Conservation (phyloP, 2,329 filamentous ascomycete species). For the Tolypocladium sp. region DNA sequence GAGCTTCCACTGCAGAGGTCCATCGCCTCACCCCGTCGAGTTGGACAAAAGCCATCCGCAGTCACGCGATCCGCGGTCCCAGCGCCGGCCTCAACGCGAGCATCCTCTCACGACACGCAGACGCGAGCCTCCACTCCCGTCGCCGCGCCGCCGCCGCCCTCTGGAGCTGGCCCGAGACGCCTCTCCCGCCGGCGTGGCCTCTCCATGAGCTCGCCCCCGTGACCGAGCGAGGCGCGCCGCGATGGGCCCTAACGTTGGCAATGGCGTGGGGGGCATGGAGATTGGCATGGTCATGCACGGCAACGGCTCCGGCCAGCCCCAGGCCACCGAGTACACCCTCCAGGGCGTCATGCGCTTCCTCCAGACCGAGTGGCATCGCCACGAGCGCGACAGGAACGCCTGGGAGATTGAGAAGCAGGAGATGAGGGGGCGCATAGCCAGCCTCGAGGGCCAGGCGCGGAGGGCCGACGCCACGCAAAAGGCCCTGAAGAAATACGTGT, state of each 20-base stretch:
- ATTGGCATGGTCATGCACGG: constrained; percentile 34
- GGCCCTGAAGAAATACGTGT: constrained; percentile 81
- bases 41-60: constrained; percentile 1
- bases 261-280: constrained; percentile 37
- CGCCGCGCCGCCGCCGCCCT: constrained; percentile 2
- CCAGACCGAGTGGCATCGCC: constrained; percentile 97
- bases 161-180: constrained; percentile 10
- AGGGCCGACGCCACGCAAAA: constrained; percentile 84
- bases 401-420: constrained; percentile 99
- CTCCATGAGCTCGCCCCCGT: constrained; percentile 26
- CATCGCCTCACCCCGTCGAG: background rate
- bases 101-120: background rate
- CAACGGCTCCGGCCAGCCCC: constrained; percentile 40
- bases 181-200: constrained; percentile 14
- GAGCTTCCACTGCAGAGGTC: background rate
- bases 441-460: constrained; percentile 80
- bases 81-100: background rate
- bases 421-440: constrained; percentile 96
- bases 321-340: constrained; percentile 53
- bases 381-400: constrained; percentile 93
- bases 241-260: constrained; percentile 34
- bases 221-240: constrained; percentile 24
- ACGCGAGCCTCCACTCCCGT: constrained; percentile 4
- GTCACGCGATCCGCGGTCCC: background rate
- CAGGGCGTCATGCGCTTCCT: constrained; percentile 96